Evolutionary conservation across 2,329 filamentous ascomycete species (phyloP).

Genomic region (Ramularia endophylla): DNA sequence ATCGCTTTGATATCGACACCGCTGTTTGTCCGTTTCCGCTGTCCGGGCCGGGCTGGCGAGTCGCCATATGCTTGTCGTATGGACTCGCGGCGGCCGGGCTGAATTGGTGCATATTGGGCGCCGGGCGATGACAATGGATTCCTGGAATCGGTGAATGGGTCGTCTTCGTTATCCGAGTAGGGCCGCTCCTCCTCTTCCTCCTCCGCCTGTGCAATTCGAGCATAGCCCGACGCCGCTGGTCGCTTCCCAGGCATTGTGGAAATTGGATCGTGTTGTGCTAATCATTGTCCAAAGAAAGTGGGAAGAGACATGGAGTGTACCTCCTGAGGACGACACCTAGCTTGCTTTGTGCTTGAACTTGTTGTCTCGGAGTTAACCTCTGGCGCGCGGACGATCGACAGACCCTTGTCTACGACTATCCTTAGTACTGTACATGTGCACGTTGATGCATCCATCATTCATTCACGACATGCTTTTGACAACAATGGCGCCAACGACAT

Average conservation of each 20-base stretch:
- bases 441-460: too few relatives aligned
- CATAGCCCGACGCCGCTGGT: constrained; percentile 46
- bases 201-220: constrained; percentile 48
- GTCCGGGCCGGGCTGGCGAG: constrained; percentile 29
- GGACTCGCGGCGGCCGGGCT: constrained; percentile 37
- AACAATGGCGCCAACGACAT: too few relatives aligned
- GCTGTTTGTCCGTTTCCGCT: constrained; percentile 65
- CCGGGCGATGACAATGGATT: constrained; percentile 30
- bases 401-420: too few relatives aligned
- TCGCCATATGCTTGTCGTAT: constrained; percentile 36
- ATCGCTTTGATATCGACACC: constrained; percentile 98
- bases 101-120: constrained; percentile 42
- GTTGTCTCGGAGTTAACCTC: too few relatives aligned
- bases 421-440: too few relatives aligned
- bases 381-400: too few relatives aligned
- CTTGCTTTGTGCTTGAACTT: too few relatives aligned
- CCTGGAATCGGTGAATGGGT: constrained; percentile 22
- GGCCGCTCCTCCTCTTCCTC: constrained; percentile 40
- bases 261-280: constrained; percentile 22
- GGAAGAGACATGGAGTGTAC: too few relatives aligned
- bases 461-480: too few relatives aligned
- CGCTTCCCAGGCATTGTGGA: constrained; percentile 29
- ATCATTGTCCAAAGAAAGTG: background rate
- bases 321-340: too few relatives aligned
- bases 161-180: constrained; percentile 37